Conservation (phyloP, 495 filamentous ascomycete genomes). For the Penicillium desertorum region DNA sequence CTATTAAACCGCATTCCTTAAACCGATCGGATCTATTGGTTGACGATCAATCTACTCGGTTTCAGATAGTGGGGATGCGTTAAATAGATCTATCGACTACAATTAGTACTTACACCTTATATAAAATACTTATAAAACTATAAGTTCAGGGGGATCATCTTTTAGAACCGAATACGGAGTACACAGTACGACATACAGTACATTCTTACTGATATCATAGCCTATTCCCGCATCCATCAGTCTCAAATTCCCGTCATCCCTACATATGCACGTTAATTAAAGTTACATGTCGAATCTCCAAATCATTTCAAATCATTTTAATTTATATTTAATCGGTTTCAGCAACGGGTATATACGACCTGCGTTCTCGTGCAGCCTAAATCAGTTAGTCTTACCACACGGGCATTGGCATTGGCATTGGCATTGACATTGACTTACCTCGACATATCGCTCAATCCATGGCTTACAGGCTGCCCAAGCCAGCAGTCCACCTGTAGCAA, state of each 20-base stretch:
- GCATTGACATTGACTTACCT: conserved; percentile 37
- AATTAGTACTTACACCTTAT: too few relatives aligned
- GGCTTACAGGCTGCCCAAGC: conserved; percentile 73
- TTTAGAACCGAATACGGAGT: too few relatives aligned
- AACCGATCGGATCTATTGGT: too few relatives aligned
- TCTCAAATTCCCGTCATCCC: conserved; percentile 4
- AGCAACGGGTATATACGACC: conserved; percentile 46
- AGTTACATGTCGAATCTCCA: background rate
- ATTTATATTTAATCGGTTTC: conserved; percentile 26
- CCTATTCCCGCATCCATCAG: background rate
- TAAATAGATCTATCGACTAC: too few relatives aligned
- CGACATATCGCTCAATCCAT: conserved; percentile 59
- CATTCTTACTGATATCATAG: background rate
- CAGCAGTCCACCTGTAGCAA: conserved; percentile 79
- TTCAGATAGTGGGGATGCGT: background rate
- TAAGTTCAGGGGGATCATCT: too few relatives aligned
- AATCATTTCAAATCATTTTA: conserved; percentile 1
- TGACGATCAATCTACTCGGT: too few relatives aligned
- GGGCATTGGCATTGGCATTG: conserved; percentile 8
- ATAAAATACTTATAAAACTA: too few relatives aligned
- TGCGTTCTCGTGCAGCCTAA: conserved; percentile 46
- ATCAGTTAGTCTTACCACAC: background rate
- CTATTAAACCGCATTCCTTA: too few relatives aligned
- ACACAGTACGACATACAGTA: too few relatives aligned
- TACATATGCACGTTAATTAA: too few relatives aligned